phyloP scores from a whole-genome alignment of 1,284 basidiomycete species.

The Sanguinoderma infundibulare region DNA sequence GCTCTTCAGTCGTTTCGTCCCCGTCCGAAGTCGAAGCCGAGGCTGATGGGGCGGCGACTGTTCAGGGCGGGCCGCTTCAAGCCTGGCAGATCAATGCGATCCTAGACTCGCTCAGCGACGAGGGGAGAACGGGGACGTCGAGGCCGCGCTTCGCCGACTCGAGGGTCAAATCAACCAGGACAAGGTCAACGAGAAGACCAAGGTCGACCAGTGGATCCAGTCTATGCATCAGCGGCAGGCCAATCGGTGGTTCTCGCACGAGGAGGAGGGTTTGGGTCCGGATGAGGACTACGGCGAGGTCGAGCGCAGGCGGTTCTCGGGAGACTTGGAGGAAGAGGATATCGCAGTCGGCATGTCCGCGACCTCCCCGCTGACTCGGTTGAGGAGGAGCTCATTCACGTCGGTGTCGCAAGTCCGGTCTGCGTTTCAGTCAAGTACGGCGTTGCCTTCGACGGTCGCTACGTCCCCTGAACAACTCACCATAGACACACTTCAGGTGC shows the following conservation, averaged over 20 bases:
- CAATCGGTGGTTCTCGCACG: constrained; percentile 42
- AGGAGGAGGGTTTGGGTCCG: constrained; percentile 43
- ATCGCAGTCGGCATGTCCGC: constrained; percentile 18
- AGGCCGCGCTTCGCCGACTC: constrained; percentile 75
- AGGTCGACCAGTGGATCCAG: constrained; percentile 83
- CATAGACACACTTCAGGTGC: constrained; percentile 16
- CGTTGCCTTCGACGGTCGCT: constrained; percentile 2
- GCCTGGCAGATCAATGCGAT: constrained; percentile 83
- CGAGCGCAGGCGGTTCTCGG: constrained; percentile 24
- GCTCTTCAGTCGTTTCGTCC: constrained; percentile 49
- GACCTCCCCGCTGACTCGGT: constrained; percentile 15
- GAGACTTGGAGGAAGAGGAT: constrained; percentile 20
- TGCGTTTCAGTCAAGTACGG: background rate
- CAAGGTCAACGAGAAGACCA: constrained; percentile 69
- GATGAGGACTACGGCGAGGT: constrained; percentile 36
- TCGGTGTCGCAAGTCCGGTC: constrained; percentile 13
- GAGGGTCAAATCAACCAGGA: constrained; percentile 84
- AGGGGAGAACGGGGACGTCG: constrained; percentile 78
- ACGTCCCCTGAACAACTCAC: constrained; percentile 17
- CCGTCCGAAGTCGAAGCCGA: constrained; percentile 39
- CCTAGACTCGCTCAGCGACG: constrained; percentile 75
- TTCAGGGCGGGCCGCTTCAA: constrained; percentile 58
- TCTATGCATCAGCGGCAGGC: constrained; percentile 68
- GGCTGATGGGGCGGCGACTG: constrained; percentile 24
- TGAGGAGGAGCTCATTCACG: constrained; percentile 20